Evolutionary conservation across 768 basidiomycete species (phyloP), one percentile per base, ranked within the genome.

Genomic region (Pseudohyphozyma bogoriensis): DNA sequence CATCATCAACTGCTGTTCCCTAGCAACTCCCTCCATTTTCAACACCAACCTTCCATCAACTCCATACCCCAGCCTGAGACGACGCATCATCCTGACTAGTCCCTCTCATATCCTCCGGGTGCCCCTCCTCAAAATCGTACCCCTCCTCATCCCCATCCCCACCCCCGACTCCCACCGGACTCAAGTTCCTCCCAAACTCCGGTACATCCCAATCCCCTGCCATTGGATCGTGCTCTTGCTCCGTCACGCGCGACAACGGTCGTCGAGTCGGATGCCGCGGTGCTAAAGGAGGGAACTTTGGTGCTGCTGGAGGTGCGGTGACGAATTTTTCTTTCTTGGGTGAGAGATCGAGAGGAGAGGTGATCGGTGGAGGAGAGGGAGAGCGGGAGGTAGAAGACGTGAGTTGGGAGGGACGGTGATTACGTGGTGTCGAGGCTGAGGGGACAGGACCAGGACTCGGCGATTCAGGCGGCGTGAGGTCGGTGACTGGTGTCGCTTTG

Each of bases 191-290:
- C 10, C 60, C 60, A 31, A 56, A 62, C 9, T 35, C 47, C 16
- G 60, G 60, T 10, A 22, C 55, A n/a, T 54, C 52, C 65, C 65
- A 66, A 33, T 66, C 65, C 2, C 65, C 65, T 28, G 61, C 61
- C 60, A 62, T 60, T 40, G 58, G 58, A 35, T 66, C 65, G 13
- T 26, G 6, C 40, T 60, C 51, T 16, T 36, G 33, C 37, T 66
- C 61, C 35, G 55, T 55, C 45, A 63, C 61, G 12, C 55, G 26
- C 24, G 55, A 54, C 2, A 63, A 51, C 18, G 6, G 54, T 11
- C 3, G 47, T 16, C 32, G 39, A 15, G 11, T 33, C 18, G 9
- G 33, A 47, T 53, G 29, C 31, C 20, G 58, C 55, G 56, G 0
- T 58, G 56, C 1, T 52, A n/a, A n/a, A n/a, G n/a, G 58, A 0